These are phyloP conservation scores for Boletus coccyginus DNA, from an alignment of 768 basidiomycete genomes.

Conservation along the genomic window DNA sequence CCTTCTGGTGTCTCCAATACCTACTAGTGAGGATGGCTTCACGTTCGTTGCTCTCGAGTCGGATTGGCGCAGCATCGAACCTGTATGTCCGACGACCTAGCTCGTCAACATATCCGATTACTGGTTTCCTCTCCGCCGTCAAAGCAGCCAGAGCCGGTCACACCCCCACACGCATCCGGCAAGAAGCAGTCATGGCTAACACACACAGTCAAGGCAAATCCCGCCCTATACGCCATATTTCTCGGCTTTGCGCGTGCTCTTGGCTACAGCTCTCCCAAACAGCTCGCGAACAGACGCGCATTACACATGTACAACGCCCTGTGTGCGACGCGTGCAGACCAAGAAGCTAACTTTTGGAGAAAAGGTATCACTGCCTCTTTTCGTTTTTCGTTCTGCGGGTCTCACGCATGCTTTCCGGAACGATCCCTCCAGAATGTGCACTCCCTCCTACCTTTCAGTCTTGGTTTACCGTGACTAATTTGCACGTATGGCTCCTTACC, in stretches of 20 bases:
- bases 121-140: conserved; percentile 9
- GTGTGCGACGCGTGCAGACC: conserved; percentile 55
- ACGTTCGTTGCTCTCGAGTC: conserved; percentile 13
- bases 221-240: conserved; percentile 44
- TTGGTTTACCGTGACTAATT: conserved; percentile 91
- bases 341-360: conserved; percentile 62
- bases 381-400: neutral
- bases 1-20: neutral
- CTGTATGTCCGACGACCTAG: conserved; percentile 3
- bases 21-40: conserved; percentile 7
- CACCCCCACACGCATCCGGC: neutral
- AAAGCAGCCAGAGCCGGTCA: conserved; percentile 3
- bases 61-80: conserved; percentile 2
- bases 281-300: conserved; percentile 58
- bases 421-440: conserved; percentile 55
- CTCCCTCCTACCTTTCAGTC: conserved; percentile 94
- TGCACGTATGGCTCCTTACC: conserved; percentile 90
- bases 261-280: conserved; percentile 61
- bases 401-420: neutral
- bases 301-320: conserved; percentile 56
- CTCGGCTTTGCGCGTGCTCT: conserved; percentile 46
- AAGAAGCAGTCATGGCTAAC: conserved; percentile 54
- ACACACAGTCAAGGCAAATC: conserved; percentile 48
- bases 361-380: conserved; percentile 43
- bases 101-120: conserved; percentile 9